Evolutionary conservation across 2,329 filamentous ascomycete genomes (phyloP).

Genomic region (Phialemonium atrogriseum): DNA sequence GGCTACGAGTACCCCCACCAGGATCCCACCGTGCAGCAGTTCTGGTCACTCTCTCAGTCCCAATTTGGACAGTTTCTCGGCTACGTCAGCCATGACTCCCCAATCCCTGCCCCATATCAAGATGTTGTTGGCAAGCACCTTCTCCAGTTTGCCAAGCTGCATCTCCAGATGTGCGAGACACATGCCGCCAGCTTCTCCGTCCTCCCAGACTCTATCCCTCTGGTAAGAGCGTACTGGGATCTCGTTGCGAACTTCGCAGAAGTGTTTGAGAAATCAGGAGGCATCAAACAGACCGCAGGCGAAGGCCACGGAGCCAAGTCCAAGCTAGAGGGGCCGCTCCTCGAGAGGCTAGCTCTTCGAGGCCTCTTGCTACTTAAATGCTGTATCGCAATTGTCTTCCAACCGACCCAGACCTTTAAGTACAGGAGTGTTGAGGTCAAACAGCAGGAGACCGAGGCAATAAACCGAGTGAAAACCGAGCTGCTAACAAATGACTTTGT

Average conservation of each 20-base stretch:
- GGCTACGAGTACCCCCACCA: constrained; percentile 80
- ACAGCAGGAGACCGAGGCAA: constrained; percentile 64
- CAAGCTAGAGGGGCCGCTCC: constrained; percentile 52
- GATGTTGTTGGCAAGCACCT: constrained; percentile 74
- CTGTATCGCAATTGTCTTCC: constrained; percentile 79
- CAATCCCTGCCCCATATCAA: constrained; percentile 43
- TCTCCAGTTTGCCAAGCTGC: constrained; percentile 84
- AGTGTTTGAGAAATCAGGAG: constrained; percentile 56
- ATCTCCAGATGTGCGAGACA: constrained; percentile 72
- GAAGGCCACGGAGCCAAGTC: constrained; percentile 31
- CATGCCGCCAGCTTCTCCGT: constrained; percentile 79
- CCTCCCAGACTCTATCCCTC: constrained; percentile 68
- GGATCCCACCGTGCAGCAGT: constrained; percentile 65
- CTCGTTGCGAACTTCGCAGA: constrained; percentile 71
- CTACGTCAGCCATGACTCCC: constrained; percentile 50
- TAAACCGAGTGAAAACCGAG: constrained; percentile 59
- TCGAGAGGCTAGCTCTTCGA: constrained; percentile 75
- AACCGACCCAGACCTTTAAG: constrained; percentile 72
- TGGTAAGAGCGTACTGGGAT: constrained; percentile 80
- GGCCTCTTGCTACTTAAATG: constrained; percentile 74
- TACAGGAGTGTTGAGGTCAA: constrained; percentile 69
- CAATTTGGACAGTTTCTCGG: constrained; percentile 72
- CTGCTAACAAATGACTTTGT: constrained; percentile 73
- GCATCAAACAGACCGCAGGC: constrained; percentile 37
- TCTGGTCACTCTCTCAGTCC: constrained; percentile 71